A percentile compares a stretch with the other conserved stretches of the same genome.
These are phyloP conservation scores for Metschnikowia similis DNA, from an alignment of 805 yeast species.

Conservation along the genomic window DNA sequence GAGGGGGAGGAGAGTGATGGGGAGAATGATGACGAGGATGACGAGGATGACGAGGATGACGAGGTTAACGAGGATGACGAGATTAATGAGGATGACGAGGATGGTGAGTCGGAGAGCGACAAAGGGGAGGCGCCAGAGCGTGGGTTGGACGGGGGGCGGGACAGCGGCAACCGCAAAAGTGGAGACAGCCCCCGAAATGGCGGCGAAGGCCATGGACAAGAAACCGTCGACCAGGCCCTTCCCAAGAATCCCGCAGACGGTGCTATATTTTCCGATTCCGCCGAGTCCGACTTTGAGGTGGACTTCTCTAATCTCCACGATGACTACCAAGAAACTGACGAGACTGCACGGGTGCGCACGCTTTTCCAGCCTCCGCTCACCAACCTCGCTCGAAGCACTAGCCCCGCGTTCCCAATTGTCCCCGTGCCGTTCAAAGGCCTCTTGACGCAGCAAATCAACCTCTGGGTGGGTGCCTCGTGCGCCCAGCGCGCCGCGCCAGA, in stretches of 20 bases:
- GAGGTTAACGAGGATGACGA: not conserved
- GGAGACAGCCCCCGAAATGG: conserved; percentile 1
- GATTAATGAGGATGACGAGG: too few relatives aligned
- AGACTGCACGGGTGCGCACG: conserved; percentile 39
- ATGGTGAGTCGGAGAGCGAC: too few relatives aligned
- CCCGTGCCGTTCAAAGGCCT: conserved; percentile 42
- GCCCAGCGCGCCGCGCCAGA: conserved; percentile 11
- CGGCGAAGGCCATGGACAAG: not conserved
- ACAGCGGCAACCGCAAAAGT: not conserved
- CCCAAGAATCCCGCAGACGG: too few relatives aligned
- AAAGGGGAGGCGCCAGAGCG: too few relatives aligned
- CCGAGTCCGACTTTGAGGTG: conserved; percentile 5
- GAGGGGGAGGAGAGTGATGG: conserved; percentile 6
- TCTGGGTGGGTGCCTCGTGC: conserved; percentile 60
- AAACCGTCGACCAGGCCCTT: not conserved
- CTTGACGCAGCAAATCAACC: conserved; percentile 66
- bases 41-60: not conserved
- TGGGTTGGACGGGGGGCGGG: too few relatives aligned
- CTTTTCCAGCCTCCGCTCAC: conserved; percentile 63
- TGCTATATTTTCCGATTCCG: not conserved
- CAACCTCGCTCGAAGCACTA: conserved; percentile 23
- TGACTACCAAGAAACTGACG: conserved; percentile 31
- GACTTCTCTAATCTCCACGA: conserved; percentile 6
- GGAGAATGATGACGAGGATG: not conserved
- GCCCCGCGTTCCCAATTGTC: conserved; percentile 30